Evolutionary conservation across 352 stramenopile genomes (phyloP).

Genomic region (Phytophthora pinifolia): DNA sequence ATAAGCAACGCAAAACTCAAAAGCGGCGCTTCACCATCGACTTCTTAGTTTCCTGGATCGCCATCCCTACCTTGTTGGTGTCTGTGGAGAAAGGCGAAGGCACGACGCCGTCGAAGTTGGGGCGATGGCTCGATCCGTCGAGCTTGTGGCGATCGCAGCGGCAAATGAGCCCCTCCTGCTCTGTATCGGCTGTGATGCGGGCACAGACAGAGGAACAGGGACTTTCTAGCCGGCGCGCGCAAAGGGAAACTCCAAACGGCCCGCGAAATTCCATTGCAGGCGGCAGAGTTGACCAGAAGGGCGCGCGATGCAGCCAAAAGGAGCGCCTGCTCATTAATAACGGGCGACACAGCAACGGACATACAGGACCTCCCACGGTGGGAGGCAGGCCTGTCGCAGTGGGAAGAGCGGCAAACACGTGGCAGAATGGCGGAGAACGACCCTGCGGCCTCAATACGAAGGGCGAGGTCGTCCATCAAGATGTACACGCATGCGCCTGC

Average conservation of each 20-base stretch:
- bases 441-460: background rate
- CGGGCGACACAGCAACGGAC: slow-evolving; percentile 22
- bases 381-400: slow-evolving; percentile 1
- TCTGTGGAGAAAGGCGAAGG: background rate
- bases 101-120: background rate
- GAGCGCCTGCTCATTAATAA: slow-evolving; percentile 29
- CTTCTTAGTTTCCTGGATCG: slow-evolving; percentile 14
- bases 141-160: background rate
- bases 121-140: background rate
- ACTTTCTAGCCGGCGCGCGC: slow-evolving; percentile 9
- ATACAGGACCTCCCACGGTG: slow-evolving; percentile 1
- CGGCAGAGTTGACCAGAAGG: background rate
- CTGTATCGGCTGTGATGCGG: background rate
- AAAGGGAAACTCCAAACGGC: slow-evolving; percentile 32
- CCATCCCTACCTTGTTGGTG: slow-evolving; percentile 7
- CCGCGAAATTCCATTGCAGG: slow-evolving; percentile 16
- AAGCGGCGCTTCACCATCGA: slow-evolving; percentile 12
- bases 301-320: slow-evolving; percentile 11
- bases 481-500: background rate
- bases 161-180: slow-evolving; percentile 2
- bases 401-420: background rate
- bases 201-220: slow-evolving; percentile 9
- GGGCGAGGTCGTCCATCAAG: background rate
- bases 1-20: slow-evolving; percentile 17
- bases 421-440: slow-evolving; percentile 21